A percentile compares a stretch with the other conserved stretches of the same genome.
phyloP scores from a whole-genome alignment of 768 basidiomycete species.

The Symmetrospora coprosmae region DNA sequence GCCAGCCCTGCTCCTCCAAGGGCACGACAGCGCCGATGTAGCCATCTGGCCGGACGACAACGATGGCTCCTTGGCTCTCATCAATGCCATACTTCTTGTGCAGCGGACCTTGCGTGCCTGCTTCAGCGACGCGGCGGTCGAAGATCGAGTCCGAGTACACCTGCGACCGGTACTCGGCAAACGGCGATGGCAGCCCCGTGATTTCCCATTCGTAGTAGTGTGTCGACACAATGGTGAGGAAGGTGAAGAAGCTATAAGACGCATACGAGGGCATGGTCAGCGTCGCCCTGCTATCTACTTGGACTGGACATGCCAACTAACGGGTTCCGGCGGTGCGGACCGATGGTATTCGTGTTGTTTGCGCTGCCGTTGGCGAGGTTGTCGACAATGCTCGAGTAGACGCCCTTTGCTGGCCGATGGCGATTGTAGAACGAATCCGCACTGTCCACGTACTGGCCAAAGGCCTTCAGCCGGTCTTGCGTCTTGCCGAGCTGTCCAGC shows the following conservation, averaged over 20 bases:
- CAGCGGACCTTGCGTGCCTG: slow-evolving; percentile 24
- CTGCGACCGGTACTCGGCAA: slow-evolving; percentile 25
- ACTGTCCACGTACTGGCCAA: slow-evolving; percentile 27
- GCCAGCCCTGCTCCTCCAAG: slow-evolving; percentile 31
- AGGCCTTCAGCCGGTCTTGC: slow-evolving; percentile 12
- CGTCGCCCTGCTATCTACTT: too few relatives aligned
- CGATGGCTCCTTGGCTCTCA: slow-evolving; percentile 32
- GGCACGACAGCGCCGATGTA: slow-evolving; percentile 35
- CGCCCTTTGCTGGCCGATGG: slow-evolving; percentile 27
- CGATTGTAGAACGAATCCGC: slow-evolving; percentile 31
- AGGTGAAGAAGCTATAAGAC: slow-evolving; percentile 35
- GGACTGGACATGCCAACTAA: too few relatives aligned
- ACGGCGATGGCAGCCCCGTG: slow-evolving; percentile 26
- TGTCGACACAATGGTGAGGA: slow-evolving; percentile 30
- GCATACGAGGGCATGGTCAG: too few relatives aligned
- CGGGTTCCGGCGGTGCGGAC: slow-evolving; percentile 28
- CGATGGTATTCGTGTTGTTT: slow-evolving; percentile 19
- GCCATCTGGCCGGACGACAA: slow-evolving; percentile 37
- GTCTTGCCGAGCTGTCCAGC: slow-evolving; percentile 25
- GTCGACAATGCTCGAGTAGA: slow-evolving; percentile 27
- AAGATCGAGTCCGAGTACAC: slow-evolving; percentile 31
- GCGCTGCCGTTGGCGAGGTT: slow-evolving; percentile 1
- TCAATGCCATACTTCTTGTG: slow-evolving; percentile 34
- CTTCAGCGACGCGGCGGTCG: slow-evolving; percentile 29
- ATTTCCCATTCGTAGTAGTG: slow-evolving; percentile 33